Evolutionary conservation across 2,329 filamentous ascomycete species (phyloP).

Genomic region (Phialophora macrospora): DNA sequence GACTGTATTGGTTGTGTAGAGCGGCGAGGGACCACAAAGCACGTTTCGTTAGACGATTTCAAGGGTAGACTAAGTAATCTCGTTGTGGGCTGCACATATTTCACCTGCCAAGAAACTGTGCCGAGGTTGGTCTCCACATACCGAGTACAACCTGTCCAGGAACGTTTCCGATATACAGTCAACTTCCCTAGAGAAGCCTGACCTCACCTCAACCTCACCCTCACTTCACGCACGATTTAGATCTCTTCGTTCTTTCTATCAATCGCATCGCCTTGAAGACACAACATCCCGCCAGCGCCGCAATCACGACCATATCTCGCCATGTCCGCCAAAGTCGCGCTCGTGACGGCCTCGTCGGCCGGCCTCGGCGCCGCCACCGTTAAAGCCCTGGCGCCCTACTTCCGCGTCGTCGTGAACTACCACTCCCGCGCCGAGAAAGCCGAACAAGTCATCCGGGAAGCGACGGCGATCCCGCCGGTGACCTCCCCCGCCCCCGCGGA

Average conservation of each 20-base stretch:
- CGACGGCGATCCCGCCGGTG: slow-evolving; percentile 30
- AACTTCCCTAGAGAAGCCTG: too few relatives aligned
- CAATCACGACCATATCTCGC: neutral
- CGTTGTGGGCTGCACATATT: too few relatives aligned
- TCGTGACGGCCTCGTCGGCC: slow-evolving; percentile 39
- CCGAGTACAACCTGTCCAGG: too few relatives aligned
- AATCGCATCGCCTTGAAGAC: neutral
- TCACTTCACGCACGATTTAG: neutral
- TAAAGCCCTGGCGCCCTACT: slow-evolving; percentile 37
- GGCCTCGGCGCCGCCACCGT: slow-evolving; percentile 39
- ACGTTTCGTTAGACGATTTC: too few relatives aligned
- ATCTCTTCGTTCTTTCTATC: neutral
- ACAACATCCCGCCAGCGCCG: neutral
- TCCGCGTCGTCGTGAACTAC: slow-evolving; percentile 41
- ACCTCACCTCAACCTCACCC: neutral
- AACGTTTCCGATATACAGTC: too few relatives aligned
- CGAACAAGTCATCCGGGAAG: slow-evolving; percentile 37
- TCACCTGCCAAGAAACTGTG: too few relatives aligned
- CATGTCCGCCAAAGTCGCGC: slow-evolving; percentile 38
- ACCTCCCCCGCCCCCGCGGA: neutral
- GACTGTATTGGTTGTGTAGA: too few relatives aligned
- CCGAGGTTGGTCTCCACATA: too few relatives aligned
- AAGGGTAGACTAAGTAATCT: too few relatives aligned
- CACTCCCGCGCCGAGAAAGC: slow-evolving; percentile 38
- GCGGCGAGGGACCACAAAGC: too few relatives aligned